Evolutionary conservation across 2,329 filamentous ascomycete genomes (phyloP).

Genomic region (Colletotrichum incanum): DNA sequence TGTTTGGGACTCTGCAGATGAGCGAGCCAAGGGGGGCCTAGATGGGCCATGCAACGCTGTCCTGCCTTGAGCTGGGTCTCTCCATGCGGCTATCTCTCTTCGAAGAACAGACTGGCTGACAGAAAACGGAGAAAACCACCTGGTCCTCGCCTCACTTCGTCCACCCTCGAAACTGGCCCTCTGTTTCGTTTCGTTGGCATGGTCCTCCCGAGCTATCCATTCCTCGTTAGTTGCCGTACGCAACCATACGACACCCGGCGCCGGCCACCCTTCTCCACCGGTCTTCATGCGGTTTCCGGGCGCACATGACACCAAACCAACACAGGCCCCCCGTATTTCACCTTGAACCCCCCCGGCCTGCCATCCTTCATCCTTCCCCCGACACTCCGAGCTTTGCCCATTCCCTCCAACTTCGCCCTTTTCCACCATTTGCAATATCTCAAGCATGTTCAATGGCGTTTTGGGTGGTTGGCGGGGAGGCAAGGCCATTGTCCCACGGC

Average conservation of each 20-base stretch:
- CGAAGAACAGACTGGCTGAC: constrained; percentile 20
- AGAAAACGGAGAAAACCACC: not conserved
- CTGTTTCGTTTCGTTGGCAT: constrained; percentile 41
- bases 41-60: constrained; percentile 38
- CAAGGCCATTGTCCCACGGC: constrained; percentile 31
- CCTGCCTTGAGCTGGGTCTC: constrained; percentile 34
- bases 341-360: constrained; percentile 29
- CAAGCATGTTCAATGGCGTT: constrained; percentile 55
- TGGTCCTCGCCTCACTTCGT: constrained; percentile 34
- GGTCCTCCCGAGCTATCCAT: constrained; percentile 37
- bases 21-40: constrained; percentile 30
- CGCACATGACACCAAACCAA: constrained; percentile 41
- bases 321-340: constrained; percentile 40
- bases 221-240: constrained; percentile 37
- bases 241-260: constrained; percentile 29
- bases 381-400: constrained; percentile 18
- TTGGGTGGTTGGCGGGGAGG: constrained; percentile 43
- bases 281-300: constrained; percentile 40
- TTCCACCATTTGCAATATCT: constrained; percentile 29
- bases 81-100: constrained; percentile 34
- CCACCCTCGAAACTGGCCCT: constrained; percentile 31
- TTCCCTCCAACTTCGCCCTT: constrained; percentile 18
- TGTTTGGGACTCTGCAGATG: constrained; percentile 38
- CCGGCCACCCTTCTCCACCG: constrained; percentile 36
- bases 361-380: constrained; percentile 10